phyloP scores from a whole-genome alignment of 78 protist species.

The Emiliania huxleyi region DNA sequence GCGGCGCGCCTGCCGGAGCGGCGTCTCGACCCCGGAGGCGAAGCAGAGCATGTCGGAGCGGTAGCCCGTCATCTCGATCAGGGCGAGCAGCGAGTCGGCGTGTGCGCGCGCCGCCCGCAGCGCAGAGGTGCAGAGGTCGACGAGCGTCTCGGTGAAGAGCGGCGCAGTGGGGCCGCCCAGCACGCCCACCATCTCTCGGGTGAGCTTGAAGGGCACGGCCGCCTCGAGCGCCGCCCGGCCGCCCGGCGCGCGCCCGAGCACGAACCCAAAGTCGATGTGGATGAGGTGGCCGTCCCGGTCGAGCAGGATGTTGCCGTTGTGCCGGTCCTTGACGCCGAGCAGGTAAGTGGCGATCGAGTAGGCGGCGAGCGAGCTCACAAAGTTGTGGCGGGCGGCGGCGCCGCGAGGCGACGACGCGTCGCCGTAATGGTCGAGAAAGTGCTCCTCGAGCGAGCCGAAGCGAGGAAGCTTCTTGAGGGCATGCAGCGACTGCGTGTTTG shows the following conservation, averaged over 20 bases:
- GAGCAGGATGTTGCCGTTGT: conserved; percentile 13
- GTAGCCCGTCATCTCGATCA: neutral
- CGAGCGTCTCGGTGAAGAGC: neutral
- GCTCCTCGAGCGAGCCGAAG: neutral
- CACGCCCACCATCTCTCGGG: neutral
- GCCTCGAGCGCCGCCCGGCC: neutral
- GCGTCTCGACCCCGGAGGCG: neutral
- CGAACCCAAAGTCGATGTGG: neutral
- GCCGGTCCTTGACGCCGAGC: conserved; percentile 8
- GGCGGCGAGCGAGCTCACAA: neutral
- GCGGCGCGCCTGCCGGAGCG: neutral
- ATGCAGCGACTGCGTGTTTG: neutral
- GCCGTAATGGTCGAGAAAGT: neutral
- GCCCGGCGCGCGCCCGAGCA: neutral
- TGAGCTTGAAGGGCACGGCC: neutral
- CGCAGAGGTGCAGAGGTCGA: neutral
- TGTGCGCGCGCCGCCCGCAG: neutral
- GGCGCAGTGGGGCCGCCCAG: neutral
- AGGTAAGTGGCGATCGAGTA: neutral
- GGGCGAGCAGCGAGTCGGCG: neutral
- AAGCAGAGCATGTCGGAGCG: neutral
- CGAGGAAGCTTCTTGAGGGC: neutral
- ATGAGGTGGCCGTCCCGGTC: neutral
- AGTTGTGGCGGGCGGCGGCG: neutral
- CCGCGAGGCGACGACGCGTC: neutral